These are phyloP conservation scores for Colletotrichum tabaci DNA, from an alignment of 2,329 filamentous ascomycete genomes.

Conservation along the genomic window DNA sequence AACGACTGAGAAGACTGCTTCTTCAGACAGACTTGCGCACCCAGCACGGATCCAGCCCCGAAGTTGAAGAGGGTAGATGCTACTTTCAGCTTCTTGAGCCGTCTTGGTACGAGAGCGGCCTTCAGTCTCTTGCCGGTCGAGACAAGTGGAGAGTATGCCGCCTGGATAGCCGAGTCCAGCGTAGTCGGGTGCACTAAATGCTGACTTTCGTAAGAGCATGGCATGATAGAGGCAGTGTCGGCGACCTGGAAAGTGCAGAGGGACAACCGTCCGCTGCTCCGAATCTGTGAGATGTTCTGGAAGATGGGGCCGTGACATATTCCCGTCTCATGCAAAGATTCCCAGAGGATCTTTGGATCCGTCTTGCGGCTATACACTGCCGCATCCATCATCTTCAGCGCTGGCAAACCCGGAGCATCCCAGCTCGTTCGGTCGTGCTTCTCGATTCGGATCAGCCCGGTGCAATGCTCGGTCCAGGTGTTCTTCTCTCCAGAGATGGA, in stretches of 20 bases:
- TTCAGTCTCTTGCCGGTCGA: background rate
- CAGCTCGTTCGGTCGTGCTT: background rate
- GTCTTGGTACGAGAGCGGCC: background rate
- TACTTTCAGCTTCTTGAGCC: background rate
- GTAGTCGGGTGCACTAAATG: constrained; percentile 6
- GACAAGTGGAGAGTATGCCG: constrained; percentile 50
- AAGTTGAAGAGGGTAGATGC: background rate
- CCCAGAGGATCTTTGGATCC: background rate
- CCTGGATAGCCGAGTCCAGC: constrained; percentile 4
- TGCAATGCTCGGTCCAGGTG: constrained; percentile 22
- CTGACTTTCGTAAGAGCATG: constrained; percentile 51
- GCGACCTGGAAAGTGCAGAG: background rate
- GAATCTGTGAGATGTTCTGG: constrained; percentile 7
- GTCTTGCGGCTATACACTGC: constrained; percentile 37
- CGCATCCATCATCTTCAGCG: constrained; percentile 10
- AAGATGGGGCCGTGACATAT: constrained; percentile 5
- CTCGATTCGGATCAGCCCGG: background rate
- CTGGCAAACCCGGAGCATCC: background rate
- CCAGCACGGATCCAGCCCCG: background rate
- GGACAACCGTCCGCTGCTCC: background rate
- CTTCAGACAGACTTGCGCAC: background rate
- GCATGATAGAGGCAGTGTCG: constrained; percentile 14
- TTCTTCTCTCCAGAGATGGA: constrained; percentile 55
- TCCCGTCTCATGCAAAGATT: constrained; percentile 1
- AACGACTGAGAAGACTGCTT: constrained; percentile 1